Evolutionary conservation across 345 rosid species (phyloP), one percentile per base, ranked within the genome.

Genomic region (Aurinia saxatilis): DNA sequence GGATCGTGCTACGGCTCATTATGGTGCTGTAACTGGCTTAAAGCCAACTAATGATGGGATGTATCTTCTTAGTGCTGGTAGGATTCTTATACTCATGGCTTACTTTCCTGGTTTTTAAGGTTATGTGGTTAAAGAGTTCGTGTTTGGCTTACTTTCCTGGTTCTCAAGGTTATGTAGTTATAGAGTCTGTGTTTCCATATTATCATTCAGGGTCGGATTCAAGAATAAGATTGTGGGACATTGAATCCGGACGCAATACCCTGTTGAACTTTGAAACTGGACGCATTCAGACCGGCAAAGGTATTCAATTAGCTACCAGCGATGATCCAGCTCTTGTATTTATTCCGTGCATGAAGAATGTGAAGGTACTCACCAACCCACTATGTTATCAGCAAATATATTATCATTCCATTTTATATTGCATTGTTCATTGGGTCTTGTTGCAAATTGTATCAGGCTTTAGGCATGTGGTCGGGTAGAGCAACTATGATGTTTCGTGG

Each of bases 21-120:
- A 87, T 71, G 99, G 99, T 75, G 88, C 78, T 72, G 90, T 90
- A 46, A 93, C 95, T 66, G 85, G 95, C 50, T 78, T 90, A 35
- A 90, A 84, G 82, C 75, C 72, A 67, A 87, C 97, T 27, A 85
- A 80, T 57, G 87, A 87, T 60, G 93, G 96, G 80, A 89, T 92
- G 95, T 75, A 92, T 76, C 93, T 92, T 71, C 80, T 92, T 30
- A 92, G 98, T 80, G 83, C 95, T 82, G 98, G 98, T 92, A 74
- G 41, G 75, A 18, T 64, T 50, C 34, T 40, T 16, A 15, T 55
- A 53, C 11, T 31, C 47, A 30, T 63, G 57, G 30, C 46, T 27
- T 48, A 49, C 13, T 48, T 63, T 61, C 29, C 8, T 34, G 40
- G 64, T 62, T 36, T 21, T 30, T 30, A 14, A 19, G 36, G 34